Evolutionary conservation across 441 rosid species (phyloP), one percentile per base, ranked within the genome.

Genomic region (Theobroma grandiflorum): DNA sequence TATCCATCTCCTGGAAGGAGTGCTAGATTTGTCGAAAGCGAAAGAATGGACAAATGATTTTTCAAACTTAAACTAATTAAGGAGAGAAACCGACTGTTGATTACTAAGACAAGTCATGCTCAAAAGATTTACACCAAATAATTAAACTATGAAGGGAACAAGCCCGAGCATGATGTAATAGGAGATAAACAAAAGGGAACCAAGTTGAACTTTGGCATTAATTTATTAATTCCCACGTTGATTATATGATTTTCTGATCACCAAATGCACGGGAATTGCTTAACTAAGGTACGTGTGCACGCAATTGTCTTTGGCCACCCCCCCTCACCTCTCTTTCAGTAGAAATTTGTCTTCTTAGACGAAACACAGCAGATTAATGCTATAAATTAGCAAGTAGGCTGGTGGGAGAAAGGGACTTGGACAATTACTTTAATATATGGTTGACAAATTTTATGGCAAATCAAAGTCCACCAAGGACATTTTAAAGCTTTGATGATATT

Each of bases 361-460:
- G 6, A 26, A 33, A 33, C 42, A 63, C 2, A 7, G 14, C 8
- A 31, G 66, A 61, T 42, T 42, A 26, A 6, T 42, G 8, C 8
- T 3, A 20, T 20, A 78, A 18, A 6, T 26, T 14, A 14, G 22
- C 70, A 35, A 70, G 4, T 61, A 33, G 71, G 38, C n/a, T 15
- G 63, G 62, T 16, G 11, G 42, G 72, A 14, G 71, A 49, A 78
- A 71, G 20, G 20, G 42, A 47, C 59, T 49, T 31, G 14, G 18
- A n/a, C 70, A 38, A 65, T 65, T 65, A 38, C 1, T 20, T 69
- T 22, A 12, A 45, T 7, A 43, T 49, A 26, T 6, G 59, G 40
- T 70, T 70, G 59, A 70, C 74, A 26, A 70, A 47, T 2, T 70
- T 20, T 45, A 14, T 68, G 72, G 52, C 53, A 18, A 43, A 43